Evolutionary conservation across 108 stramenopile species (phyloP), one percentile per base, ranked within the genome.

Genomic region (Fragilaria crotonensis): DNA sequence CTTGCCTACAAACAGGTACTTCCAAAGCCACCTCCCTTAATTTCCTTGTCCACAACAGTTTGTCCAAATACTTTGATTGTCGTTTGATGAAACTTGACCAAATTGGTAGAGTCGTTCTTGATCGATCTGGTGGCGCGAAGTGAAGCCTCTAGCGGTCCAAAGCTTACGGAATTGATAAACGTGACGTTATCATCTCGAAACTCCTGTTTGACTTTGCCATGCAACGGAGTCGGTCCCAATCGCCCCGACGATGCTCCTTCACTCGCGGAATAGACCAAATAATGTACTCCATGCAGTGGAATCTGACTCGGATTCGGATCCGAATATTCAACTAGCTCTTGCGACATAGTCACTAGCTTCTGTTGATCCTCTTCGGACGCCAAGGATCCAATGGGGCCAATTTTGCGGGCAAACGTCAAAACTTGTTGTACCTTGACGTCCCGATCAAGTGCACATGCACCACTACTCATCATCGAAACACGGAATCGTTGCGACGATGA

Each of bases 131-230:
- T 50, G 4, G 80, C 80, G 26, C 50, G 62, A 18, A 81, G 52
- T 27, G 70, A 48, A 56, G 77, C 64, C 33, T 56, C 21, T 22
- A 81, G 20, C 0, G 76, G 76, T 31, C 80, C 80, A 30, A 77
- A 62, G 11, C 61, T 29, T n/a, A 81, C 76, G 21, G 57, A 51
- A 58, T 81, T 81, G 54, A 57, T 58, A 57, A 77, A 81, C 19
- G 56, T 67, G 7, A 14, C 14, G 14, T 41, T 14, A 17, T 75
- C 62, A 28, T 70, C 77, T 21, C 75, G 49, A 36, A 72, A 72
- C 17, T 53, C 41, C 45, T 81, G 80, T 11, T 70, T 70, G 25
- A 81, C 80, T 47, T 57, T 63, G 2, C 80, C 80, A 4, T 66
- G 58, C 2, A 77, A 54, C 20, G 68, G 68, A 1, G 73, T 71